phyloP scores from a whole-genome alignment of 805 yeast genomes.

The Sugiyamaella qingdaonensis region DNA sequence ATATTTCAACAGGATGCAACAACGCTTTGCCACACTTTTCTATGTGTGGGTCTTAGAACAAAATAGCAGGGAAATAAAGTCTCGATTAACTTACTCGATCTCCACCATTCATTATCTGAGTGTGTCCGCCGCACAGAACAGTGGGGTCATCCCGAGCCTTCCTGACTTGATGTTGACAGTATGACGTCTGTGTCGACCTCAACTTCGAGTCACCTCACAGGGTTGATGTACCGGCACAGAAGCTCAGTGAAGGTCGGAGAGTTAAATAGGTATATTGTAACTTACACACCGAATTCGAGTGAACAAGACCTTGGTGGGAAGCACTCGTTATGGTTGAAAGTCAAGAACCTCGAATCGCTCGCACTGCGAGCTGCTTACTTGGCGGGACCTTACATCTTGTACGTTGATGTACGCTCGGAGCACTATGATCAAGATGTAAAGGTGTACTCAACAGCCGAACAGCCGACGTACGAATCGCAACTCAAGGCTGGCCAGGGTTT shows the following conservation, averaged over 20 bases:
- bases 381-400: constrained; percentile 84
- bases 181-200: too few relatives aligned
- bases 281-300: constrained; percentile 41
- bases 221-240: neutral
- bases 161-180: too few relatives aligned
- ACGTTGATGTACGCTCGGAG: constrained; percentile 71
- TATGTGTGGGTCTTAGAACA: too few relatives aligned
- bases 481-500: constrained; percentile 71
- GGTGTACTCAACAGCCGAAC: constrained; percentile 35
- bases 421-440: constrained; percentile 53
- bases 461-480: constrained; percentile 44
- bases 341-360: constrained; percentile 68
- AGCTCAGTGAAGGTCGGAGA: constrained; percentile 54
- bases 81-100: too few relatives aligned
- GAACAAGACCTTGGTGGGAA: constrained; percentile 6
- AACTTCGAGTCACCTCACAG: too few relatives aligned
- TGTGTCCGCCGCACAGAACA: too few relatives aligned
- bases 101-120: too few relatives aligned
- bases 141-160: too few relatives aligned
- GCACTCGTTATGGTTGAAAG: constrained; percentile 36
- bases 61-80: too few relatives aligned
- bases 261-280: constrained; percentile 50
- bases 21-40: too few relatives aligned
- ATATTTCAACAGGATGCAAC: too few relatives aligned
- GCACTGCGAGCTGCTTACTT: constrained; percentile 77